Evolutionary conservation across 805 yeast genomes (phyloP), one percentile per base, ranked within the genome.

Genomic region (Metschnikowia vanudenii): DNA sequence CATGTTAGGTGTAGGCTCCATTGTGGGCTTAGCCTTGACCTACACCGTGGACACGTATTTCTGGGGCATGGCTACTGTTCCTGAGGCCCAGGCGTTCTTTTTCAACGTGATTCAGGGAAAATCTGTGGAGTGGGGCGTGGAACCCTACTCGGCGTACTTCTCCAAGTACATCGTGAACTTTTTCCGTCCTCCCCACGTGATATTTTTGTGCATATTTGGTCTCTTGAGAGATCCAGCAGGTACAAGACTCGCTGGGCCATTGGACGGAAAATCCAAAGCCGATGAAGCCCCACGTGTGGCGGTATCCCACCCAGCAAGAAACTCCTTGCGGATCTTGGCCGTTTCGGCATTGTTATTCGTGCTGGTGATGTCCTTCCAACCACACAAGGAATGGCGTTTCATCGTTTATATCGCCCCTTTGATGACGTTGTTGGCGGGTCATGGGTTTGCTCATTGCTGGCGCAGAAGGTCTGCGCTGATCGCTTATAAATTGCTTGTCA

Each of bases 341-440:
- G 49, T 77, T 14, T 70, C 88, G 1, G 68, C 85, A 0, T 35
- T 82, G 1, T 41, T 78, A 13, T 91, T 71, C 59, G 73, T 90
- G n/a, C 50, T 69, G 1, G 57, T 80, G 4, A 75, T 90, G 76
- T 89, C 97, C 0, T 62, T 84, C 42, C 94, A 87, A 63, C 90
- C 94, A 2, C 97, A 92, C 58, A 92, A 92, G 62, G 98, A 92
- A 69, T 88, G 96, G 96, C 78, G 97, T 56, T 92, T 92, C 59
- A 81, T 92, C 34, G 71, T 85, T 14, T 92, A 91, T 63, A 69
- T 82, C 0, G 68, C 85, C 3, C 97, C 97, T 1, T 71, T 84
- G 0, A 62, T 88, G 47, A 80, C 85, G 0, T 56, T 85, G 16
- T 60, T 78, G 28, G 90, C 86, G 5, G 82, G 94, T 2, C 69